These are phyloP conservation scores for Hsuehochloa calcarea DNA, from an alignment of 176 grass and related monocot species.

Conservation along the genomic window DNA sequence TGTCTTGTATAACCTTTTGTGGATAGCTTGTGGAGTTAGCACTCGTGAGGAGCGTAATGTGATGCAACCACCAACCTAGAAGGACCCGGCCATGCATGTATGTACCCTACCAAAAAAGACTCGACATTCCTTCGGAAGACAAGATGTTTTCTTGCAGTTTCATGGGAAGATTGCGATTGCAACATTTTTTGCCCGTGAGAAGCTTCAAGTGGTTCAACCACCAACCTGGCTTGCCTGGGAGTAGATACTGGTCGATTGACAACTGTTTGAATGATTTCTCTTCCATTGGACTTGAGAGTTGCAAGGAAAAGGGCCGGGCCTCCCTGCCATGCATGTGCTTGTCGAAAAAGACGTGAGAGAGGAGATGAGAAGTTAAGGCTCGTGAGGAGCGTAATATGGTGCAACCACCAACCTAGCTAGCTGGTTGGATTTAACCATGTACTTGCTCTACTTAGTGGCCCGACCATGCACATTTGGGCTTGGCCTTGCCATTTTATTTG, in stretches of 20 bases:
- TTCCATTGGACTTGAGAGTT: background rate
- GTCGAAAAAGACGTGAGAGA: background rate
- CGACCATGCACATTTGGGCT: background rate
- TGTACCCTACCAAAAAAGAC: background rate
- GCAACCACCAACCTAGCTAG: background rate
- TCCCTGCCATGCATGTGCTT: slow-evolving; percentile 1
- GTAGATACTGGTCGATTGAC: background rate
- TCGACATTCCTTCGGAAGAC: background rate
- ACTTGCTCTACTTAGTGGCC: background rate
- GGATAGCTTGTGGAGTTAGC: background rate
- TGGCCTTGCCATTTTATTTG: background rate
- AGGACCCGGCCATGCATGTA: background rate
- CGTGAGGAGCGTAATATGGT: slow-evolving; percentile 10
- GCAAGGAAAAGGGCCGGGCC: background rate
- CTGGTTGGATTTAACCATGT: background rate
- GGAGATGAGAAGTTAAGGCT: background rate
- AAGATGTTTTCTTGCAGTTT: background rate
- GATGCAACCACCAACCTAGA: slow-evolving; percentile 8
- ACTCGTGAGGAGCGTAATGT: slow-evolving; percentile 32
- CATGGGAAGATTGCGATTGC: background rate
- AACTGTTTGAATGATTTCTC: background rate
- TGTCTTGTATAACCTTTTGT: background rate
- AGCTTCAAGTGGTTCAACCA: slow-evolving; percentile 21
- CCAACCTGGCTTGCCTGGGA: background rate
- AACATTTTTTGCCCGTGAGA: slow-evolving; percentile 22